Conservation (phyloP, 169 alveolate species). For the Plasmodium adleri region DNA sequence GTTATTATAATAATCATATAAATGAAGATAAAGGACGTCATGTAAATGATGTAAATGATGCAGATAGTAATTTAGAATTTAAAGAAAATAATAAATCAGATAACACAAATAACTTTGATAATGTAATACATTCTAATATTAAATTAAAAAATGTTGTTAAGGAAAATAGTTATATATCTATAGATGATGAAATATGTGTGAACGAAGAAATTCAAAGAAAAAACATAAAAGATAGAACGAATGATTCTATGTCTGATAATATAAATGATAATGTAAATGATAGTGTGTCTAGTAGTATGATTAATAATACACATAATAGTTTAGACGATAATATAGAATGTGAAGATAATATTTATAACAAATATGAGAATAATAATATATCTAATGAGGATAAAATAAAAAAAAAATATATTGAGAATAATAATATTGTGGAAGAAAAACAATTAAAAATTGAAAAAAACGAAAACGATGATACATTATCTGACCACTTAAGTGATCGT, state of each 20-base stretch:
- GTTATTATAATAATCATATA: slow-evolving; percentile 1
- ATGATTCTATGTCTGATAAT: not conserved
- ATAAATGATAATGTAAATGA: not conserved
- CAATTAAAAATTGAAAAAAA: not conserved
- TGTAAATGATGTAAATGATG: slow-evolving; percentile 6
- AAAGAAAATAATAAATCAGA: not conserved
- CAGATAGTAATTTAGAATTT: not conserved
- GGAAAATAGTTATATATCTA: too few species aligned
- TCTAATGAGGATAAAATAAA: slow-evolving; percentile 6
- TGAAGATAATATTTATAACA: not conserved
- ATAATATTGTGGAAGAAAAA: not conserved
- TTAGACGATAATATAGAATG: slow-evolving; percentile 13
- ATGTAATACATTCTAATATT: not conserved
- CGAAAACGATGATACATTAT: slow-evolving; percentile 8
- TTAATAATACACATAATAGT: too few species aligned
- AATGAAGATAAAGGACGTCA: not conserved
- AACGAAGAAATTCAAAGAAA: too few species aligned
- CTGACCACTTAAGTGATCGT: slow-evolving; percentile 12
- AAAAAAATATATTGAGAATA: not conserved
- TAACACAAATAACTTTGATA: not conserved
- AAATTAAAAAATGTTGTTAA: too few species aligned
- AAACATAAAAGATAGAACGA: too few species aligned
- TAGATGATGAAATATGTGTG: too few species aligned
- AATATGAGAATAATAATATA: not conserved
- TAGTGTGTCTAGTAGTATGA: too few species aligned